phyloP scores from a whole-genome alignment of 1,139 yeast genomes.

The Nakaseomyces bracarensis region DNA sequence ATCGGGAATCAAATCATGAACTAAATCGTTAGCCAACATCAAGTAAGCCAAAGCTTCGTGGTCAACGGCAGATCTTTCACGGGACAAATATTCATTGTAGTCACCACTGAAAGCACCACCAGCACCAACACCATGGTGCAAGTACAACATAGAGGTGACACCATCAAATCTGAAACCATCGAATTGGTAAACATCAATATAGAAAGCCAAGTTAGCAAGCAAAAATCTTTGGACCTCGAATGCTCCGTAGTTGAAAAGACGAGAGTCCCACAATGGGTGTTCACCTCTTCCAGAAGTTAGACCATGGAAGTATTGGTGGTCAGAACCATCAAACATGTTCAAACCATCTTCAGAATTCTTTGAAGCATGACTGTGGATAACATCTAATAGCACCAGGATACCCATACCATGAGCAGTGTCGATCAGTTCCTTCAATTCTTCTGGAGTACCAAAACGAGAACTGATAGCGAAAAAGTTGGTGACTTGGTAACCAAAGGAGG shows the following conservation, averaged over 20 bases:
- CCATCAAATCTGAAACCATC: constrained; percentile 98
- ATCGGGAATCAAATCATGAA: constrained; percentile 44
- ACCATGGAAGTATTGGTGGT: constrained; percentile 82
- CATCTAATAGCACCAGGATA: constrained; percentile 76
- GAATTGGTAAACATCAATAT: constrained; percentile 72
- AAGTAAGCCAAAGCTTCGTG: constrained; percentile 78
- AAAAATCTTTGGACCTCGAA: constrained; percentile 86
- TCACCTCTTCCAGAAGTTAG: constrained; percentile 49
- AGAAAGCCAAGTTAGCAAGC: constrained; percentile 79
- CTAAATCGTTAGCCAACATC: constrained; percentile 77
- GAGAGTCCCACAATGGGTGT: constrained; percentile 92
- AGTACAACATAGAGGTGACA: constrained; percentile 85
- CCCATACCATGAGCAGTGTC: constrained; percentile 91
- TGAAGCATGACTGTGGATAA: constrained; percentile 93
- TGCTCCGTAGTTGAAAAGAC: constrained; percentile 82
- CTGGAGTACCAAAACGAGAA: constrained; percentile 90
- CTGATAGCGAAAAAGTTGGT: constrained; percentile 86
- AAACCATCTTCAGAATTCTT: constrained; percentile 91
- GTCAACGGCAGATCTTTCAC: constrained; percentile 63
- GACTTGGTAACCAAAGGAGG: constrained; percentile 93
- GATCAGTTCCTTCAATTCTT: constrained; percentile 79
- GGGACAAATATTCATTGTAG: constrained; percentile 79
- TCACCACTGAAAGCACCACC: constrained; percentile 83
- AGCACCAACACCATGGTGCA: constrained; percentile 85
- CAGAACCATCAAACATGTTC: constrained; percentile 91